A percentile compares a stretch with the other conserved stretches of the same genome.
Conservation (phyloP, 345 rosid species). For the Brassica nigra region DNA sequence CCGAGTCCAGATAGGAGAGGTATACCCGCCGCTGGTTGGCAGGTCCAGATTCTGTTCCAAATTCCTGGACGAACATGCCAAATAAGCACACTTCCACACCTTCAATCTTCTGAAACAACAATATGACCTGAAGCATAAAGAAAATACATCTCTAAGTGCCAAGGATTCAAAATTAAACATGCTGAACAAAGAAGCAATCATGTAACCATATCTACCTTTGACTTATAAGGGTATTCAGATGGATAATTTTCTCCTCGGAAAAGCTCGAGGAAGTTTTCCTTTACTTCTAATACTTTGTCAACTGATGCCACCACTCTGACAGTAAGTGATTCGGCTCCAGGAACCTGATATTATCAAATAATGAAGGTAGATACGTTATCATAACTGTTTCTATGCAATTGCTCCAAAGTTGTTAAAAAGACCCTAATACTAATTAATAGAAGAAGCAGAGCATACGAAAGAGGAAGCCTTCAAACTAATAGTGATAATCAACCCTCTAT, state of each 20-base stretch:
- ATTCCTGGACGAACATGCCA: slow-evolving; percentile 98
- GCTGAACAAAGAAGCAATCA: neutral
- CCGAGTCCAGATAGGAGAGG: slow-evolving; percentile 88
- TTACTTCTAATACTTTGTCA: slow-evolving; percentile 90
- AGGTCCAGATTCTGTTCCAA: slow-evolving; percentile 71
- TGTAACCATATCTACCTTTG: slow-evolving; percentile 58
- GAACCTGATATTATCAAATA: slow-evolving; percentile 55
- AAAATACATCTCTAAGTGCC: neutral
- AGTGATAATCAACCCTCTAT: neutral
- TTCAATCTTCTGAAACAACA: slow-evolving; percentile 93
- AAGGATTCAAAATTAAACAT: neutral
- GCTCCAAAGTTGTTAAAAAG: neutral
- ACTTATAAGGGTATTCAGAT: slow-evolving; percentile 76
- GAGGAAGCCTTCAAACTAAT: neutral
- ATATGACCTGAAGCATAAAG: slow-evolving; percentile 58
- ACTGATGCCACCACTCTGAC: slow-evolving; percentile 93
- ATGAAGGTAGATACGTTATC: slow-evolving; percentile 2
- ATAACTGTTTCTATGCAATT: too few relatives aligned
- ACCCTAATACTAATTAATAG: neutral
- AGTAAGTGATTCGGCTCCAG: slow-evolving; percentile 88
- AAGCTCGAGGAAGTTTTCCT: slow-evolving; percentile 75
- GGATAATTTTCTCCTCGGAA: slow-evolving; percentile 89
- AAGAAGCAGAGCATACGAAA: neutral
- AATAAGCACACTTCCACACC: slow-evolving; percentile 93
- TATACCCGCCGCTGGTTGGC: slow-evolving; percentile 96